Conservation (phyloP, 495 filamentous ascomycete species). For the Hypoxylon subgilvum region DNA sequence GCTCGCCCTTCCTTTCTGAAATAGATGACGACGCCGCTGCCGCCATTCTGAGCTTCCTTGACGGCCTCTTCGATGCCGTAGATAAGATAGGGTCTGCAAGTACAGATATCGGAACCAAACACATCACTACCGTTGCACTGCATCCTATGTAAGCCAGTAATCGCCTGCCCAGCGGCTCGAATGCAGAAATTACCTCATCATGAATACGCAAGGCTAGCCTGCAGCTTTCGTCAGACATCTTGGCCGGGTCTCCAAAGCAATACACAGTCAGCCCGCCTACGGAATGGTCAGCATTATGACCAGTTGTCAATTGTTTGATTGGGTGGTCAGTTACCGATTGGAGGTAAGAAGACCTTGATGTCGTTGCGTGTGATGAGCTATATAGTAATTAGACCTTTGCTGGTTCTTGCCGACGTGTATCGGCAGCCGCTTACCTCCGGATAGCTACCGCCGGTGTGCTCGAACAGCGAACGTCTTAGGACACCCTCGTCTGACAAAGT, state of each 20-base stretch:
- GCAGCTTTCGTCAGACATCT: slow-evolving; percentile 86
- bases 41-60: slow-evolving; percentile 92
- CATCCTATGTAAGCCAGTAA: slow-evolving; percentile 39
- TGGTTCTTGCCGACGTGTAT: slow-evolving; percentile 15
- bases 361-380: slow-evolving; percentile 87
- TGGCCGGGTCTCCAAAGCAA: slow-evolving; percentile 92
- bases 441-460: slow-evolving; percentile 92
- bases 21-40: slow-evolving; percentile 96
- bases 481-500: slow-evolving; percentile 73
- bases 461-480: slow-evolving; percentile 85
- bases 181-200: slow-evolving; percentile 67
- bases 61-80: slow-evolving; percentile 97
- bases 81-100: slow-evolving; percentile 93
- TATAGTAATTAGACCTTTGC: slow-evolving; percentile 27
- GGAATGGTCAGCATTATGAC: slow-evolving; percentile 42
- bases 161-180: slow-evolving; percentile 11
- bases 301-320: slow-evolving; percentile 6
- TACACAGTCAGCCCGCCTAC: slow-evolving; percentile 92
- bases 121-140: slow-evolving; percentile 95
- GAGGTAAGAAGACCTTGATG: slow-evolving; percentile 94
- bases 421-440: slow-evolving; percentile 63
- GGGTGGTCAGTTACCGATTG: slow-evolving; percentile 64
- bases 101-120: slow-evolving; percentile 98
- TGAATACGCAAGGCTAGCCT: slow-evolving; percentile 88
- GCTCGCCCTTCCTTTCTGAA: slow-evolving; percentile 98